Conservation (phyloP, 2,329 filamentous ascomycete genomes). For the Didymella sp. region DNA sequence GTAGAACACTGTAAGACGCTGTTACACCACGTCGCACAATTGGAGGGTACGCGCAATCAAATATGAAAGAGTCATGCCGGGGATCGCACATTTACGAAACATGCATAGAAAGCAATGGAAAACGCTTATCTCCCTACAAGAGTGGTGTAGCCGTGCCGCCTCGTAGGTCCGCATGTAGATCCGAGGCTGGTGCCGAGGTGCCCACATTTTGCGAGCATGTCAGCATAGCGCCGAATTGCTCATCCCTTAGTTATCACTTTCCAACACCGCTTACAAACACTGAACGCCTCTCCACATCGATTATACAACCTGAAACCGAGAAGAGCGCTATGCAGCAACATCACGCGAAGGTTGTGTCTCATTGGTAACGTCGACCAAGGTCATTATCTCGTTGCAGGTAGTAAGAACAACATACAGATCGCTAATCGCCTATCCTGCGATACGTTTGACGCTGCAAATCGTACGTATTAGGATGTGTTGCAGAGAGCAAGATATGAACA, state of each 20-base stretch:
- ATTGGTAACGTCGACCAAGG: not conserved
- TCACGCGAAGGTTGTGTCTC: not conserved
- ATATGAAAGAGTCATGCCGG: conserved; percentile 1
- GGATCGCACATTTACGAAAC: not conserved
- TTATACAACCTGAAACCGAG: not conserved
- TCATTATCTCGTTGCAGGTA: conserved; percentile 1
- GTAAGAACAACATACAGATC: conserved; percentile 6
- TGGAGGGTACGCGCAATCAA: conserved; percentile 4
- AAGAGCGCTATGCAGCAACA: not conserved
- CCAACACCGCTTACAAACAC: conserved; percentile 7
- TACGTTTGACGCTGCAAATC: conserved; percentile 3
- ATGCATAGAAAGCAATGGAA: conserved; percentile 16
- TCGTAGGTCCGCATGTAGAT: conserved; percentile 8
- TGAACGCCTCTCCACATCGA: not conserved
- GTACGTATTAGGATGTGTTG: not conserved
- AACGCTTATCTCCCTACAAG: conserved; percentile 4
- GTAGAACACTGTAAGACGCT: not conserved
- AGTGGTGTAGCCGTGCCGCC: conserved; percentile 14
- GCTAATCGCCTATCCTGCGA: not conserved
- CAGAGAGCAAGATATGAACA: not conserved
- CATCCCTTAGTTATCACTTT: conserved; percentile 3
- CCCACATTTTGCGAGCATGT: conserved; percentile 3
- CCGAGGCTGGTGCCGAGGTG: conserved; percentile 14
- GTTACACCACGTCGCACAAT: not conserved
- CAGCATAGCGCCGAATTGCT: conserved; percentile 16